phyloP scores from a whole-genome alignment of 805 yeast genomes.

The Lipomyces kockii region DNA sequence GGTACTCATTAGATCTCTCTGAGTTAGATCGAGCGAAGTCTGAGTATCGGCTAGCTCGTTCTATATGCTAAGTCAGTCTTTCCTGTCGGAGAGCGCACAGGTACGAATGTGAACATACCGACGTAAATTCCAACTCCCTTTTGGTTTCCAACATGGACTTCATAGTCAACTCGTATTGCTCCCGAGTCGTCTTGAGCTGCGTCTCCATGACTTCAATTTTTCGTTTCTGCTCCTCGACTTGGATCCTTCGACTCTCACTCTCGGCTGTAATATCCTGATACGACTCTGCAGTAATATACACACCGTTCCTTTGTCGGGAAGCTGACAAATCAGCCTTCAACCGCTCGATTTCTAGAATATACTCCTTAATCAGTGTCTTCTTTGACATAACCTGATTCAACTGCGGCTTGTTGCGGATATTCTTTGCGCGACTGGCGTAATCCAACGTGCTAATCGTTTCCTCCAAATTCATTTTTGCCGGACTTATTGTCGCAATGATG shows the following conservation, averaged over 20 bases:
- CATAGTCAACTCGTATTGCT: constrained; percentile 49
- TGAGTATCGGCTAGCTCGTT: constrained; percentile 32
- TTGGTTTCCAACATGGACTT: constrained; percentile 40
- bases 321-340: constrained; percentile 65
- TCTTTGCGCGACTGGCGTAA: constrained; percentile 85
- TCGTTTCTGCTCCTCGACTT: constrained; percentile 57
- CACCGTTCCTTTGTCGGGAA: constrained; percentile 67
- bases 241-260: constrained; percentile 56
- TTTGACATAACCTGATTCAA: constrained; percentile 64
- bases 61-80: constrained; percentile 6
- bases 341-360: constrained; percentile 59
- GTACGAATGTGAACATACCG: constrained; percentile 11
- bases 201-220: constrained; percentile 55
- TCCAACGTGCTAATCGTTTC: constrained; percentile 86
- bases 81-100: neutral
- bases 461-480: constrained; percentile 74
- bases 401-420: constrained; percentile 75
- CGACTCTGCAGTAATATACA: constrained; percentile 61
- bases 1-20: constrained; percentile 30
- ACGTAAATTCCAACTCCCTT: constrained; percentile 32
- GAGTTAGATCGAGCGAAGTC: constrained; percentile 26
- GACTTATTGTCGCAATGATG: constrained; percentile 84
- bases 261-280: constrained; percentile 52
- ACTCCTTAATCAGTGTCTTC: constrained; percentile 58
- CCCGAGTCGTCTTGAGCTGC: constrained; percentile 51